Evolutionary conservation across 106 monocot species (phyloP), one percentile per base, ranked within the genome.

Genomic region (Acorus gramineus): DNA sequence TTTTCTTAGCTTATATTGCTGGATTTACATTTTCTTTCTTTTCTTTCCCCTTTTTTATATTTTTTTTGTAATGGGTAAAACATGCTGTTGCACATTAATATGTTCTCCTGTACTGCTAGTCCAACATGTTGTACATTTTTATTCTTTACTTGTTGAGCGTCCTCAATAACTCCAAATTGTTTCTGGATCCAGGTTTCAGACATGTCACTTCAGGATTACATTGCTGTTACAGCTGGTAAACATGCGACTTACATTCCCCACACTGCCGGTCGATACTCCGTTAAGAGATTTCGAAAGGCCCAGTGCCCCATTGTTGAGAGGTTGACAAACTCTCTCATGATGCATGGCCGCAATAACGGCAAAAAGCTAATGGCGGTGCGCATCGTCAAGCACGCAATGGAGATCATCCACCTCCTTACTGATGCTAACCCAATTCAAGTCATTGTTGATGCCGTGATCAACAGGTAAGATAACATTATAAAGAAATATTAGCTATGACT

Each of bases 271-370:
- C 53, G 85, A 44, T 85, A 85, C 53, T 74, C 85, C 0, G 77
- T 50, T 48, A 85, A 85, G 69, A 69, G 84, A 49, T 85, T 85
- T 47, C 56, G 84, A 10, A 85, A 85, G 74, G 84, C 84, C 7
- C 84, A 85, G 47, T 80, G 84, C 65, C 84, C 84, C 0, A 85
- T 85, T 42, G 54, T 85, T 11, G 85, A 85, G 74, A 77, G 85
- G 14, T 54, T 85, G 59, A 85, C 85, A 5, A 85, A 85, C 53
- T 85, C 85, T 46, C 72, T 85, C 12, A 85, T 85, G 85, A 85
- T 85, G 85, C 85, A 85, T 42, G 85, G 85, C 4, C 77, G 85
- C 14, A 85, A 85, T 68, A 84, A 84, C 53, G 84, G 84, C 5
- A 84, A 84, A 73, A 84, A 84, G 50, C 61, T 84, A 43, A 69